Evolutionary conservation across 139 green algal genomes (phyloP), one percentile per base, ranked within the genome.

Genomic region (Chlorella sp.): DNA sequence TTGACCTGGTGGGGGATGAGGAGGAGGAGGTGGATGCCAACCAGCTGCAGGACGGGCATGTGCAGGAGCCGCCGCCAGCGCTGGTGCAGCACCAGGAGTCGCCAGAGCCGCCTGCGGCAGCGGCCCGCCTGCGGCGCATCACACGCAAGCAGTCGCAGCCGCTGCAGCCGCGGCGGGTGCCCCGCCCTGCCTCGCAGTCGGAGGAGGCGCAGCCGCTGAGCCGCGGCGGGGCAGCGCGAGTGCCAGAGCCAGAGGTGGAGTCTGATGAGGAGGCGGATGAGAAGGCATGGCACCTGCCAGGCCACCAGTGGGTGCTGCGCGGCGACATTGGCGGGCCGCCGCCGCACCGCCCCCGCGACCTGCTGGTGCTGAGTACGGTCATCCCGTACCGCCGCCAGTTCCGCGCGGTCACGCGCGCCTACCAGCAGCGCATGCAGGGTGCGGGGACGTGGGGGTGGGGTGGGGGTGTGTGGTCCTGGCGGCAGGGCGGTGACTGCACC

Each of bases 301-400:
- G 76, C 12, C 76, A 82, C 76, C 32, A 23, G 25, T 82, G 76
- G 76, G 17, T 57, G 25, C 55, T 23, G 28, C 23, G 38, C 3
- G 76, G 76, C 36, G 76, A 82, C 38, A 71, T 82, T 16, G 25
- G 4, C 30, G 60, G 60, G 20, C 36, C 76, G 17, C 76, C 76
- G 38, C 76, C 76, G 4, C 76, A 28, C 38, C 25, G 34, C 26
- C 23, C 39, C 12, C 36, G 57, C 26, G 41, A 47, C 28, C 60
- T 82, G 76, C 32, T 72, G 60, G 76, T 82, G 11, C 60, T 82
- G 3, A 60, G 30, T 26, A 56, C 36, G 3, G 60, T 82, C 21
- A 82, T 82, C 13, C 76, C 76, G 4, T 82, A 82, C 60, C 36
- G n/a, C 1, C 20, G 32, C 21, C 23, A 26, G 13, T 82, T 57